Evolutionary conservation across 495 filamentous ascomycete genomes (phyloP), one percentile per base, ranked within the genome.

Genomic region (Aspergillus indologenus): DNA sequence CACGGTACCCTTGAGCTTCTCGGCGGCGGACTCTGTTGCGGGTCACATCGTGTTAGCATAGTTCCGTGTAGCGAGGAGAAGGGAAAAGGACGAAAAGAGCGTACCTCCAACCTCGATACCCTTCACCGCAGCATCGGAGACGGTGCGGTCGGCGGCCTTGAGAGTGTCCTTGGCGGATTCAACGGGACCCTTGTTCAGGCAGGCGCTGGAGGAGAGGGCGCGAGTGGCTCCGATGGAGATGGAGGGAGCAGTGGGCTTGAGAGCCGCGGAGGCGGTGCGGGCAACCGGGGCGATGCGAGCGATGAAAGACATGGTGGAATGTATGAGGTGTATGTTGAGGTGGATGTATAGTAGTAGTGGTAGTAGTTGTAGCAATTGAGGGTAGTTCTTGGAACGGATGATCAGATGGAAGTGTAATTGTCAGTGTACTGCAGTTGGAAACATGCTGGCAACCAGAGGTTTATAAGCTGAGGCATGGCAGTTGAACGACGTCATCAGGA

Each of bases 31-130:
- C 58, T 83, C 83, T 85, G 21, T 40, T 54, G 5, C 3, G 17
- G 15, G 8, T 31, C 15, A 21, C 56, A 15, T 53, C 56, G 61
- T 50, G 15, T 14, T 31, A n/a, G 21, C 56, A 15, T 53, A 56
- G 61, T 50, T 29, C 29, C 23, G 26, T 29, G 9, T 29, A 45
- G n/a, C 40, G 19, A 43, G 6, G 26, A 18, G 20, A 44, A 19
- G 20, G 31, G 24, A 18, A 1, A 5, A 46, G 40, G 5, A 9
- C 18, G 15, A 34, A n/a, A 29, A 29, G 26, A 78, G n/a, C 81
- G 26, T 77, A 85, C 79, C 75, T 26, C 83, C 80, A 42, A 71
- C 81, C 67, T 87, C 77, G 59, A 87, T 86, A 21, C 85, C 84
- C 76, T 83, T 83, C 4, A 86, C 80, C 12, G 79, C 79, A 0